Base-by-base conservation (phyloP, 495 filamentous ascomycete species). In the Penicillium waksmanii region DNA sequence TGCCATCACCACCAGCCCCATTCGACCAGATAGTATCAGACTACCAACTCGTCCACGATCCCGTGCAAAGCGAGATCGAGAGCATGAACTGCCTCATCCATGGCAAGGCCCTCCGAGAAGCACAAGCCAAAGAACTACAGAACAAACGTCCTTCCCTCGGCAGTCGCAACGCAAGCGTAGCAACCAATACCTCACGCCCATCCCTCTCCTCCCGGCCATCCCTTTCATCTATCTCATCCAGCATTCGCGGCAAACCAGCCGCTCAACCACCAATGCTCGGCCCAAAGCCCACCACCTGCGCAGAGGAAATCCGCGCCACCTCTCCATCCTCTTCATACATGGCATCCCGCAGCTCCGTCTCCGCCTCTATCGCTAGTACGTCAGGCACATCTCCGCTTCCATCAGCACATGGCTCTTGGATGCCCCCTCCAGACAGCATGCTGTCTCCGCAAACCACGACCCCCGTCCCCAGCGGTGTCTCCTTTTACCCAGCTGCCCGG, bases 51-150 rank as follows among this genome's bases (percentile, higher is more conserved):
- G 81, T 80, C 56, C 91, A 88, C 69, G 78, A 82, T 10, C 83
- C 89, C 1, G 68, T 88, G 49, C 88, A 89, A 57, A 75, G 82
- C 51, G 81, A 96, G 47, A 68, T 92, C 40, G 94, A 98, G 75
- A 81, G 77, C n/a, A 81, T 97, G 58, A 76, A 72, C 54, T 83
- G 81, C 60, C 81, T 98, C 46, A 82, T 85, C 27, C 81, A 82
- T 23, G 92, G 93, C 31, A 97, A 93, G 73, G 84, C 86, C 5
- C 78, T 89, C n/a, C 86, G 85, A 36, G 74, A 81, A 60, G 78
- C 87, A 3, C 85, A 89, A 81, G 78, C 75, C 36, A 77, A 73
- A 53, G 72, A 79, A 10, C 70, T 68, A 9, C 68, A 72, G 38
- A 70, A 67, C 58, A 60, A 71, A 61, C 67, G 70, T 34, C 67